Percentiles rank a stretch among this genome's conserved stretches.
Evolutionary conservation across 768 basidiomycete genomes (phyloP).

Genomic region (Tricholoma hemisulphureum): DNA sequence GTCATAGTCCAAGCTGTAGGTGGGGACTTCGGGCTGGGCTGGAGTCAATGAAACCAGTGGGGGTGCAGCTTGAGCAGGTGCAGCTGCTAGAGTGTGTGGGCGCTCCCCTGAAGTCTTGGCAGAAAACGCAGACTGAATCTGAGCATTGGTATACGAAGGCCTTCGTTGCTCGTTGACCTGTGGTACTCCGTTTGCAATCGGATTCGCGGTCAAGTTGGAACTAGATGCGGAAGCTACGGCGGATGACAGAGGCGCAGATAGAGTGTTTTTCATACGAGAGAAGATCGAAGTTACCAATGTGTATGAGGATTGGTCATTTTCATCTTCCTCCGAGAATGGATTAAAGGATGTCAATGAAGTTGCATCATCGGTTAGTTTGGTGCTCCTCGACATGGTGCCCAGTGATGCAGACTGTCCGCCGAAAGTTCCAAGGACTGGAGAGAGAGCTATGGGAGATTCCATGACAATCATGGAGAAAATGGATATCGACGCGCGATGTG

Average conservation of each 20-base stretch:
- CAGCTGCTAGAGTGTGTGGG: slow-evolving; percentile 53
- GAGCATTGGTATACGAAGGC: slow-evolving; percentile 48
- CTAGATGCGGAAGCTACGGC: slow-evolving; percentile 42
- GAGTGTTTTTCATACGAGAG: slow-evolving; percentile 77
- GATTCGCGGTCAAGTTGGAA: slow-evolving; percentile 29
- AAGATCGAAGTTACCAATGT: slow-evolving; percentile 79
- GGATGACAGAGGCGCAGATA: slow-evolving; percentile 64
- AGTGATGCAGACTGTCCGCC: slow-evolving; percentile 54
- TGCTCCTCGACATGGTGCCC: slow-evolving; percentile 63
- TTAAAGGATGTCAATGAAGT: slow-evolving; percentile 83
- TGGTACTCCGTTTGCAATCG: slow-evolving; percentile 22
- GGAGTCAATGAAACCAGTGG: slow-evolving; percentile 85
- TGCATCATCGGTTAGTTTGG: slow-evolving; percentile 59
- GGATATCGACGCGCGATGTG: neutral
- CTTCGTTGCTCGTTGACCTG: slow-evolving; percentile 51
- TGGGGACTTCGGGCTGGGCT: slow-evolving; percentile 75
- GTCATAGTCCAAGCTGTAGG: slow-evolving; percentile 66
- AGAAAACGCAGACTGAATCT: slow-evolving; percentile 48
- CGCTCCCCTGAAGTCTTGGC: slow-evolving; percentile 53
- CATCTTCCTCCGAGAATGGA: slow-evolving; percentile 91
- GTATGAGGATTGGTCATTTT: slow-evolving; percentile 85
- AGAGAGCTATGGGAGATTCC: slow-evolving; percentile 29
- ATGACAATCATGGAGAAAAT: slow-evolving; percentile 18
- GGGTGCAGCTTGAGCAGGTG: slow-evolving; percentile 63
- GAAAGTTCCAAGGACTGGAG: slow-evolving; percentile 34